Base-by-base conservation (phyloP, 805 yeast species). In the Suhomyces kilbournensis region DNA sequence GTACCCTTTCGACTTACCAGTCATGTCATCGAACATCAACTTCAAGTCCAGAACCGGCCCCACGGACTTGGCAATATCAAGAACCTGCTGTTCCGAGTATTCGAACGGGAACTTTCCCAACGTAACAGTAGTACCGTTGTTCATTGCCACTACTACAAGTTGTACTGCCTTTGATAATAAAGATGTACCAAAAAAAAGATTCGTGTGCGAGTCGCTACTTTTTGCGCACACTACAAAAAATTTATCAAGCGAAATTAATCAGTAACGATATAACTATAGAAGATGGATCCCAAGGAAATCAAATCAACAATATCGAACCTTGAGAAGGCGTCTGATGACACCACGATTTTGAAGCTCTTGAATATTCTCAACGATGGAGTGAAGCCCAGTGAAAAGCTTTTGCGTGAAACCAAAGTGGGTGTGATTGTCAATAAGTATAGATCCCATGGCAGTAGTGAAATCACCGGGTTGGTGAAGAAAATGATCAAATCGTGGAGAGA, bases 381-480 rank as follows among this genome's bases (percentile, higher is more conserved):
- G 49, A 75, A 77, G 59, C 97, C 98, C 8, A 85, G 96, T 1
- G 98, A 93, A 65, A 82, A 84, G 65, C 75, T 93, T 34, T 76
- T 93, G 48, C 81, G 97, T 62, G 96, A 93, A 63, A 94, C 99
- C 7, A 91, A 90, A 68, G 93, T 94, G n/a, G 99, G 99, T 57
- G 93, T 94, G 15, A 93, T 92, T 7, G 97, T 94, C 42, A 94
- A 94, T 73, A 91, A 90, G 69, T 83, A 88, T 62, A 83, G 96
- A 57, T 72, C 88, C 7, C 83, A 84, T 46, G 64, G 71, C 28
- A 89, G 88, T 68, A 56, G 79, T 20, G 96, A 91, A 59, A 80
- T 94, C 45, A 76, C 86, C 10, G 70, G 78, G 2, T 71, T 88
- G 40, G 98, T 93, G 35, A 89, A 88, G 67, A 83, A 82, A 59